Evolutionary conservation across 1,139 yeast genomes (phyloP).

Genomic region (Geotrichum candidum): DNA sequence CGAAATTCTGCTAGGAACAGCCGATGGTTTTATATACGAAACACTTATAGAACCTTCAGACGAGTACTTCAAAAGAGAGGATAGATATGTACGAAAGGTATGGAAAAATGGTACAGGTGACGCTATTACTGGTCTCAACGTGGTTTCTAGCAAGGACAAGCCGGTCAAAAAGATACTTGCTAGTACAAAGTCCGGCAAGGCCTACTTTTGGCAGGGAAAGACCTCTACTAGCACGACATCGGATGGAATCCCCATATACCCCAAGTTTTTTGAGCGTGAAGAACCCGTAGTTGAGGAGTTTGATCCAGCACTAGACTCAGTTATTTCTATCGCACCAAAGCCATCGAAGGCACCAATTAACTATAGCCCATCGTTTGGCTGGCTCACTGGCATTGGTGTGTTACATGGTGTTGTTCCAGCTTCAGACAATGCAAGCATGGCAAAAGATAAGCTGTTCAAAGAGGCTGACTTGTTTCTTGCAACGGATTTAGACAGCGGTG

Average conservation of each 20-base stretch:
- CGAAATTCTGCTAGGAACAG: constrained; percentile 45
- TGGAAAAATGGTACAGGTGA: constrained; percentile 33
- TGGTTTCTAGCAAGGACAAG: constrained; percentile 23
- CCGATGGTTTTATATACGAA: constrained; percentile 44
- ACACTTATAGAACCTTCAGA: constrained; percentile 42
- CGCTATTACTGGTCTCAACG: constrained; percentile 36
- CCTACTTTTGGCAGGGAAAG: constrained; percentile 39
- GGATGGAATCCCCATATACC: constrained; percentile 30
- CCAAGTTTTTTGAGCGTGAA: constrained; percentile 29
- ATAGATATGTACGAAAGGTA: constrained; percentile 39
- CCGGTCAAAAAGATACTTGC: constrained; percentile 31
- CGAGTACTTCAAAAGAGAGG: constrained; percentile 41
- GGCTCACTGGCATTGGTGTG: constrained; percentile 44
- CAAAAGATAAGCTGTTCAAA: constrained; percentile 24
- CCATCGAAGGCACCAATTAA: constrained; percentile 21
- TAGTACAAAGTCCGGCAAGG: constrained; percentile 36
- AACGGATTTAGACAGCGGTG: constrained; percentile 25
- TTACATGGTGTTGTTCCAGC: constrained; percentile 36
- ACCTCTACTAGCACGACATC: constrained; percentile 23
- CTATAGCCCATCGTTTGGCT: constrained; percentile 35
- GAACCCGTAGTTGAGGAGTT: constrained; percentile 27
- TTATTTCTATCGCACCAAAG: constrained; percentile 20
- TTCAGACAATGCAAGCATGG: constrained; percentile 17
- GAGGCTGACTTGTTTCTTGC: constrained; percentile 39
- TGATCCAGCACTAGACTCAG: constrained; percentile 20